Evolutionary conservation across 2,329 filamentous ascomycete genomes (phyloP), one percentile per base, ranked within the genome.

Genomic region (Gnomoniopsis smithogilvyi): DNA sequence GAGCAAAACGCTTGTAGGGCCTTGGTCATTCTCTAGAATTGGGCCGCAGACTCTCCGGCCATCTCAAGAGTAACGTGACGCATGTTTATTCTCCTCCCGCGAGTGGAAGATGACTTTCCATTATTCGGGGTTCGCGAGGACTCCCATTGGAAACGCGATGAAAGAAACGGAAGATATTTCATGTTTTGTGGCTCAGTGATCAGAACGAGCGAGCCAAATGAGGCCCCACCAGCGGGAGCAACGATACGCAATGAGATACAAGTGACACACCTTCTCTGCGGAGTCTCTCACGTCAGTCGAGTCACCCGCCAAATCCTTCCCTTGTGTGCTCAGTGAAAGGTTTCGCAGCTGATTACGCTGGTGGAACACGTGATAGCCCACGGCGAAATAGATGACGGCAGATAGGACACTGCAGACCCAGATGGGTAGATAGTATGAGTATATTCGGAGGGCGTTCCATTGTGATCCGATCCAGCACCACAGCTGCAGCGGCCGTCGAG

Each of bases 381-480:
- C 82, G 33, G 82, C 72, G 21, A 80, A 70, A 63, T 86, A 86
- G 58, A 85, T 83, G 51, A 81, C 58, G 17, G 79, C 70, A 0
- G 83, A 85, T 14, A 83, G 71, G 49, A 78, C 69, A 54, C 84
- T 85, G 67, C 83, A 86, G 12, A 81, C 74, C 83, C 83, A 86
- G 50, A 86, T 82, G 3, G 84, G 80, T 62, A 86, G 75, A 67
- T 86, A 86, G 68, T 86, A 86, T 7, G 81, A 81, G 65, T 80
- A 85, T 47, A 86, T 85, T 34, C 83, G 81, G 15, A 86, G 74
- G 45, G 76, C 74, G 63, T 81, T 81, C 80, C 80, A 85, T 36
- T 75, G 71, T 36, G 73, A 72, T 59, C 77, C 78, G 48, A 86
- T 84, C 83, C 83, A 86, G 68, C 83, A 86, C 83, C 83, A 86